phyloP scores from a whole-genome alignment of 495 filamentous ascomycete species.

The Lichina pygmaea region DNA sequence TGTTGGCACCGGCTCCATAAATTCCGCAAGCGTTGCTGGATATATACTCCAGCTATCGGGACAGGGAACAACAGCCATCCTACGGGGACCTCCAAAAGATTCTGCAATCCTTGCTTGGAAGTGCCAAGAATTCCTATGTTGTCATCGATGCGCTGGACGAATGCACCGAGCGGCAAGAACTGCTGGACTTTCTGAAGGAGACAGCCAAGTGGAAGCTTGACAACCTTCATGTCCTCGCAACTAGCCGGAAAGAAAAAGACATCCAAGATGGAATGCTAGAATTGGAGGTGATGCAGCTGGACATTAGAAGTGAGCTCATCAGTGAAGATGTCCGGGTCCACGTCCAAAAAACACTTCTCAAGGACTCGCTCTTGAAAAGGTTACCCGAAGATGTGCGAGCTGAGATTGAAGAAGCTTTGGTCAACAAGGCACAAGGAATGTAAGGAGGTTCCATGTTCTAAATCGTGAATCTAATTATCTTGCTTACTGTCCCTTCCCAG shows the following conservation, averaged over 20 bases:
- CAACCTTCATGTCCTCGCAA: conserved; percentile 5
- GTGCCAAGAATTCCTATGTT: conserved; percentile 3
- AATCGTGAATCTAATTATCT: neutral
- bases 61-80: neutral
- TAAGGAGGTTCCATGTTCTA: neutral
- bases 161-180: conserved; percentile 3
- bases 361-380: neutral
- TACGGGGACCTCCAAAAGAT: conserved; percentile 2
- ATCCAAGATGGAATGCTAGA: conserved; percentile 2
- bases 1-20: neutral
- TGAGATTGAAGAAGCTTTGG: conserved; percentile 4
- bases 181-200: conserved; percentile 1
- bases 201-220: neutral
- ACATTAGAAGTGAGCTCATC: neutral
- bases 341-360: neutral
- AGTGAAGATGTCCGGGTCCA: neutral
- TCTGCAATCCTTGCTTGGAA: neutral
- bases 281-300: neutral
- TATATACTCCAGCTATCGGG: neutral
- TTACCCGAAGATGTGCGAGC: neutral
- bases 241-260: conserved; percentile 5
- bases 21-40: neutral
- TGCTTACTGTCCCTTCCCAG: conserved; percentile 1
- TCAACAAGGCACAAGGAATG: conserved; percentile 7
- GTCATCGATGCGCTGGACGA: conserved; percentile 9